Evolutionary conservation across 2,329 filamentous ascomycete species (phyloP).

Genomic region (Byssoonygena ceratinophila): DNA sequence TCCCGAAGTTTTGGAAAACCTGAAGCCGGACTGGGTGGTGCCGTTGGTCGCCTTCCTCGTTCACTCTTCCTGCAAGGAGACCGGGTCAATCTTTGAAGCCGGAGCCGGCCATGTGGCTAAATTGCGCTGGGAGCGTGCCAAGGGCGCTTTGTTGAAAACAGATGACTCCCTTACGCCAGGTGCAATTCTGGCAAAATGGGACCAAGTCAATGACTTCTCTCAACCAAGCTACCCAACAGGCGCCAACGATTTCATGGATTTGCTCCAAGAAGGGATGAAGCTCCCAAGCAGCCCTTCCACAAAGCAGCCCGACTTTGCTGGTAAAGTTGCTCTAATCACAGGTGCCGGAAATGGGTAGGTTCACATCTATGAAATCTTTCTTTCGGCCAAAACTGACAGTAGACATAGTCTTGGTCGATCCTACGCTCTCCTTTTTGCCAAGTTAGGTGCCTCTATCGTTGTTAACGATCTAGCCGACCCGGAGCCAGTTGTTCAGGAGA

Average conservation of each 20-base stretch:
- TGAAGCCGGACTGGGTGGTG: constrained; percentile 91
- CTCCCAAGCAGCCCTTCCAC: constrained; percentile 60
- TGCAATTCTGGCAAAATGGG: constrained; percentile 81
- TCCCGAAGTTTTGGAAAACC: constrained; percentile 72
- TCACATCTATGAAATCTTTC: not conserved
- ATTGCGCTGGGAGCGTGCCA: constrained; percentile 86
- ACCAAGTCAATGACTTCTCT: constrained; percentile 76
- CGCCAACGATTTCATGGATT: constrained; percentile 73
- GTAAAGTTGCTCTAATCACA: constrained; percentile 76
- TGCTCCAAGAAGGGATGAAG: constrained; percentile 76
- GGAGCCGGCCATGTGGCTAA: constrained; percentile 89
- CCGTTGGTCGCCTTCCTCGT: constrained; percentile 81
- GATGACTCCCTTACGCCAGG: constrained; percentile 81
- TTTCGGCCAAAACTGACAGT: constrained; percentile 21
- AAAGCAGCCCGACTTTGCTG: constrained; percentile 67
- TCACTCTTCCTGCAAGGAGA: constrained; percentile 72
- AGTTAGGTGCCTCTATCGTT: constrained; percentile 71
- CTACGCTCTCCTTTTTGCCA: constrained; percentile 79
- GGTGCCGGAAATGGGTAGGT: constrained; percentile 68
- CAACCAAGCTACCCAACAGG: constrained; percentile 72
- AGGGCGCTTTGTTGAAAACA: constrained; percentile 77
- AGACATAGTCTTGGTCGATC: constrained; percentile 65
- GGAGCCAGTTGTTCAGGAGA: constrained; percentile 81
- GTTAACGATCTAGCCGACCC: constrained; percentile 95
- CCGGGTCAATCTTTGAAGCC: constrained; percentile 82